Evolutionary conservation across 2,329 filamentous ascomycete genomes (phyloP).

Genomic region (Mariannaea sp.): DNA sequence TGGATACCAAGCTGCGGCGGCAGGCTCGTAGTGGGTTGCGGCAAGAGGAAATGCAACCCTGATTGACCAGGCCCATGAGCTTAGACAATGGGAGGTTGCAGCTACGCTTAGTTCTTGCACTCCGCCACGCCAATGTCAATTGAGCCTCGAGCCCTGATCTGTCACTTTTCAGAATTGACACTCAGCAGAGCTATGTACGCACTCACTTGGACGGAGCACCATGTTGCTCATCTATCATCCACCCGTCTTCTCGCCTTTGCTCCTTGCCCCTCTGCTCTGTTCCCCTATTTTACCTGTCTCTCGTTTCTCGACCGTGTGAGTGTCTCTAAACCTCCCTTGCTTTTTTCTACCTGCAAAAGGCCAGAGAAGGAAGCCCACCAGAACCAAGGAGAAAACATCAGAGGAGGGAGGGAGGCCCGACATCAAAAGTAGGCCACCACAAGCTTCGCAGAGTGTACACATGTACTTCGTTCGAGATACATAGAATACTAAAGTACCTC

Average conservation of each 20-base stretch:
- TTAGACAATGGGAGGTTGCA: neutral
- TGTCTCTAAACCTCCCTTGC: neutral
- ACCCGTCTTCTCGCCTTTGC: neutral
- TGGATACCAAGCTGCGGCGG: too few species aligned
- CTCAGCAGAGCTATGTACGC: too few species aligned
- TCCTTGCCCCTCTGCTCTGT: neutral
- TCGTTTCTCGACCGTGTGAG: neutral
- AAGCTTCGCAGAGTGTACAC: too few species aligned
- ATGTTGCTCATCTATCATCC: too few species aligned
- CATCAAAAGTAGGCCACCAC: neutral
- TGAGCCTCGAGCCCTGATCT: neutral
- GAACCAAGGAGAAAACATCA: neutral
- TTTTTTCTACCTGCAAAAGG: neutral
- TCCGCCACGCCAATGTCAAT: neutral
- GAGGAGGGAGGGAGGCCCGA: neutral
- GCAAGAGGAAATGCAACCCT: conserved; percentile 6
- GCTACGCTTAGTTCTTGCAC: neutral
- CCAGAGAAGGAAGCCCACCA: neutral
- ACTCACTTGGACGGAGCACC: too few species aligned
- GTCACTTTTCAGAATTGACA: neutral
- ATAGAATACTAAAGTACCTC: too few species aligned
- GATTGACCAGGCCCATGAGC: conserved; percentile 2
- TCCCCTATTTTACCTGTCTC: neutral
- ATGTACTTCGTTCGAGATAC: too few species aligned
- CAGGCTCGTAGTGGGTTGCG: conserved; percentile 2